phyloP scores from a whole-genome alignment of 2,329 filamentous ascomycete species.

The Raffaelea arxii region DNA sequence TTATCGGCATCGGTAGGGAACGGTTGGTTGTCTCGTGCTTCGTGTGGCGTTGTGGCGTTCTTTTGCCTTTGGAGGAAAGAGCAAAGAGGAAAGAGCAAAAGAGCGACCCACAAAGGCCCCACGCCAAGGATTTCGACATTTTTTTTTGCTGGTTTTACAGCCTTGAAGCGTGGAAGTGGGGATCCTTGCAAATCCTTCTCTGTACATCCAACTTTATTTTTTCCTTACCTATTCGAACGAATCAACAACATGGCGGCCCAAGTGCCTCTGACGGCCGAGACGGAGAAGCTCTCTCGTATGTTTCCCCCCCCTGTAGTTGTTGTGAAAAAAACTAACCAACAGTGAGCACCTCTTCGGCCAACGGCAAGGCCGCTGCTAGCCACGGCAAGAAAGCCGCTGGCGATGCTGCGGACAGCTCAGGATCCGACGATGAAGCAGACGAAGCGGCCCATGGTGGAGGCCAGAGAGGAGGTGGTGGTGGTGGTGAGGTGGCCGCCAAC shows the following conservation, averaged over 20 bases:
- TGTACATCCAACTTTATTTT: too few species aligned
- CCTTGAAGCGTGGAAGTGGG: too few species aligned
- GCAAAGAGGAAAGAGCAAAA: too few species aligned
- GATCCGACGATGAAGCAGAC: conserved; percentile 6
- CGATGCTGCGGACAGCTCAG: conserved; percentile 1
- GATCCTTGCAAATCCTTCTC: too few species aligned
- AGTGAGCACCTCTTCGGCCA: conserved; percentile 25
- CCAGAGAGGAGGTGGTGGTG: conserved; percentile 1
- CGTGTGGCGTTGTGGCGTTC: too few species aligned
- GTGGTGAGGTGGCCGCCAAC: conserved; percentile 21
- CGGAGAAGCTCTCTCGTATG: conserved; percentile 5
- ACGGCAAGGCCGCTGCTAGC: conserved; percentile 19
- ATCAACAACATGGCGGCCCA: conserved; percentile 7
- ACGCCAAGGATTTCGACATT: not conserved
- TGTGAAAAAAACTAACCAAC: conserved; percentile 3
- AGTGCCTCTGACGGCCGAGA: conserved; percentile 2
- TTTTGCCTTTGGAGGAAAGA: too few species aligned
- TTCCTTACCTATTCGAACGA: too few species aligned
- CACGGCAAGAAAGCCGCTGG: conserved; percentile 21
- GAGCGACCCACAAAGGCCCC: too few species aligned
- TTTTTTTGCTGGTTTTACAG: not conserved
- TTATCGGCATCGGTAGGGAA: too few species aligned
- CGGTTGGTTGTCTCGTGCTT: too few species aligned
- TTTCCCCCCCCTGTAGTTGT: not conserved
- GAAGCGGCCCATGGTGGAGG: conserved; percentile 11